Conservation (phyloP, 768 basidiomycete genomes). For the Lactarius quietus region DNA sequence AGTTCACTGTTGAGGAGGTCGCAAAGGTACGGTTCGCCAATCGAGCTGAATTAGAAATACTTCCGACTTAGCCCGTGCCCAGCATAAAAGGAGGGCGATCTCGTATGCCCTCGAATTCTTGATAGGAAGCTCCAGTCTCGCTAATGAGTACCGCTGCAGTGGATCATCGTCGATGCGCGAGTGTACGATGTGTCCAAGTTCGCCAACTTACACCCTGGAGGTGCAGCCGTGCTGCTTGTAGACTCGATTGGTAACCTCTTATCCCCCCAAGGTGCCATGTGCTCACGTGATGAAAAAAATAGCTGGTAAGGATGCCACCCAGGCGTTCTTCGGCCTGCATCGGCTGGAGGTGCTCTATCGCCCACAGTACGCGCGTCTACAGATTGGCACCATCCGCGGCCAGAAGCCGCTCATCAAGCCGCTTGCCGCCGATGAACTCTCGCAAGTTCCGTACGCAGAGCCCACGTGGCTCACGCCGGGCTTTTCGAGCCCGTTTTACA, state of each 20-base stretch:
- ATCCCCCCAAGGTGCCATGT: not conserved
- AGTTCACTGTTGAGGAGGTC: slow-evolving; percentile 59
- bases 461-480: slow-evolving; percentile 73
- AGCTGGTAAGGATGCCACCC: slow-evolving; percentile 75
- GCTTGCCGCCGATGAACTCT: slow-evolving; percentile 58
- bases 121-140: not conserved
- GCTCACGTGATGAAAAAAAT: not conserved
- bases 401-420: slow-evolving; percentile 54
- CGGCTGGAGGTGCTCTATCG: slow-evolving; percentile 73
- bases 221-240: slow-evolving; percentile 67
- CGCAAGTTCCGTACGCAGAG: slow-evolving; percentile 80
- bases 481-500: slow-evolving; percentile 75
- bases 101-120: slow-evolving; percentile 45
- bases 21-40: slow-evolving; percentile 46
- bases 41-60: not conserved
- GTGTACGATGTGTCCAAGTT: slow-evolving; percentile 83
- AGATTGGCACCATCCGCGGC: slow-evolving; percentile 59
- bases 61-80: slow-evolving; percentile 1
- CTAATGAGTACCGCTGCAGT: slow-evolving; percentile 40
- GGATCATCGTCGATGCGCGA: slow-evolving; percentile 78
- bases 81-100: slow-evolving; percentile 89
- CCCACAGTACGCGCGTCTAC: slow-evolving; percentile 68
- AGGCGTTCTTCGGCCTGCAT: slow-evolving; percentile 83
- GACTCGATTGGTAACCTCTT: slow-evolving; percentile 54
- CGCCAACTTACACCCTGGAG: slow-evolving; percentile 82